Base-by-base conservation (phyloP, 768 basidiomycete genomes). In the Hypsizygus marmoreus region DNA sequence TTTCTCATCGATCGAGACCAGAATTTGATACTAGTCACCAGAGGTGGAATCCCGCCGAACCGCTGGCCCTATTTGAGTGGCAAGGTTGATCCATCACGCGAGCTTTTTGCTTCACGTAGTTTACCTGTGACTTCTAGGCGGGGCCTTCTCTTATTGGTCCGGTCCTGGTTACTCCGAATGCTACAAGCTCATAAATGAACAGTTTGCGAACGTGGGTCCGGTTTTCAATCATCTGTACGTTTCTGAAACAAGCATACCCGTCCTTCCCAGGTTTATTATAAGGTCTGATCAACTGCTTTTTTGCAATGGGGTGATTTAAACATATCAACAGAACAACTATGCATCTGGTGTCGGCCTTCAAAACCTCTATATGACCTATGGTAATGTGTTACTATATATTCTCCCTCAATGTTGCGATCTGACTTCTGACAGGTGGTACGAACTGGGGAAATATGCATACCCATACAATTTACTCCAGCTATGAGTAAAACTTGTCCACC, bases 391-490 rank as follows among this genome's bases (percentile, higher is more conserved):
- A 14, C 23, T 22, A 19, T 41, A 8, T 14, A 6, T 14, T 11
- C 11, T 13, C 7, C 32, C 6, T 34, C 12, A 6, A 17, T 26
- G 19, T 10, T 44, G 9, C 20, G 19, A 20, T 29, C 16, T 34
- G 12, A 14, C 14, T 29, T 20, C 17, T 36, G 2, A 2, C 38
- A 66, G 66, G 67, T 7, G 68, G 68, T 0, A 69, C 68, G 8
- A 69, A 69, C 37, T 69, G 68, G 68, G 68, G 68, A 4, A 69
- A 69, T 41, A 55, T 69, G 60, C 64, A 66, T 38, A 66, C 63
- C 2, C 64, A 66, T 23, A 64, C 68, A 0, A 69, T 69, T 12
- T 69, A 68, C 51, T 69, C 68, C 0, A 69, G 68, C 45, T 69
- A 69, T 42, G 68, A 69, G 68, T 69, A 39, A 56, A 65, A 49